Evolutionary conservation across 164 flowering plant species (phyloP).

Genomic region (Vitis riparia): DNA sequence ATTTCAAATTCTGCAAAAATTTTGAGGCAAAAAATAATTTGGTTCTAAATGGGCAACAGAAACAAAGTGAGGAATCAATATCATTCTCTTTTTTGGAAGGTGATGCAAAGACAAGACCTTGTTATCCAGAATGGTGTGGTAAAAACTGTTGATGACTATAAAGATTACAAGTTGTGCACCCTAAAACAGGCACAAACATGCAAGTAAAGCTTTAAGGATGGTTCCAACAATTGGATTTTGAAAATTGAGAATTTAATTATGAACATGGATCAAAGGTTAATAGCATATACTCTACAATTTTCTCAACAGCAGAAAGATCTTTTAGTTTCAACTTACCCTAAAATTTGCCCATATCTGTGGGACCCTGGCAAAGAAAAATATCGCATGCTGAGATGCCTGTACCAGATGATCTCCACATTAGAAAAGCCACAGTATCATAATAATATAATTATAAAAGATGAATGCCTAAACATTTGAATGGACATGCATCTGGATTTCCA

Average conservation of each 20-base stretch:
- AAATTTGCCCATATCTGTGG: conserved; percentile 93
- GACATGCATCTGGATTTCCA: background rate
- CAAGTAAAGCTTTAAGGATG: no score
- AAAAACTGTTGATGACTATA: background rate
- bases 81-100: background rate
- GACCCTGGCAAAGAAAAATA: conserved; percentile 82
- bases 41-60: background rate
- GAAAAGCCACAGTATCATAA: background rate
- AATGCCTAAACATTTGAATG: background rate
- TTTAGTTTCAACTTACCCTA: conserved; percentile 50
- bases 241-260: background rate
- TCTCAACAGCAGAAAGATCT: conserved; percentile 1
- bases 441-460: background rate
- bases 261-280: background rate
- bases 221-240: background rate
- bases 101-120: background rate
- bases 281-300: background rate
- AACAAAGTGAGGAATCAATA: background rate
- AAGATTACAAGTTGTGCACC: background rate
- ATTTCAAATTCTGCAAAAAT: no score
- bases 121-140: background rate
- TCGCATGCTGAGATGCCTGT: conserved; percentile 96
- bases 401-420: conserved; percentile 16
- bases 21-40: background rate
- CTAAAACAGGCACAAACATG: no score